Percentiles rank a stretch among this genome's conserved stretches.
Evolutionary conservation across 805 yeast genomes (phyloP).

Genomic region (Isabelozyma heimii): DNA sequence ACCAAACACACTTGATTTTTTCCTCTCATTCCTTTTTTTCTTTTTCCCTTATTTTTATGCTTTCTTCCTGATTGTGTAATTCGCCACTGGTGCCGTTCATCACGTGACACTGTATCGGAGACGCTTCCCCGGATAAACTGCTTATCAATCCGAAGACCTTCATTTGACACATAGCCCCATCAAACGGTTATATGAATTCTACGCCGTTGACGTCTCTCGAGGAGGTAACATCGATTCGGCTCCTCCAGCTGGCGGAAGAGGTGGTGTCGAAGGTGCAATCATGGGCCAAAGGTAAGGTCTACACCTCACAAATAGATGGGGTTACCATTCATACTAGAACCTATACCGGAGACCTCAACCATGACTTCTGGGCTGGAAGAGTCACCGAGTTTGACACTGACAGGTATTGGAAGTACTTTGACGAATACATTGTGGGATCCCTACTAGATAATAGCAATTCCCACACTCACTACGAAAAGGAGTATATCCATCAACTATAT

Average conservation of each 20-base stretch:
- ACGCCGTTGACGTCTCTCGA: background rate
- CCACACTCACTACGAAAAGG: slow-evolving; percentile 35
- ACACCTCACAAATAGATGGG: too few species aligned
- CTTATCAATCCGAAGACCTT: background rate
- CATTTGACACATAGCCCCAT: background rate
- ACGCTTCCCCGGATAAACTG: too few species aligned
- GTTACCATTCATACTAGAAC: background rate
- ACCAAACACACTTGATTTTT: too few species aligned
- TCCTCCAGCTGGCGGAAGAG: background rate
- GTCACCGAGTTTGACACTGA: background rate
- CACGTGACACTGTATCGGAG: background rate
- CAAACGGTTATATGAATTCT: background rate
- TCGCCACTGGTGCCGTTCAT: background rate
- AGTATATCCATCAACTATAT: slow-evolving; percentile 32
- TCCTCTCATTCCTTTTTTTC: background rate
- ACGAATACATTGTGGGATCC: background rate
- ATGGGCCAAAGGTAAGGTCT: too few species aligned
- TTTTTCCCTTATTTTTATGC: background rate
- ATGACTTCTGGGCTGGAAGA: slow-evolving; percentile 1
- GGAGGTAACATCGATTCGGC: background rate
- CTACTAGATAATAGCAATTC: slow-evolving; percentile 10
- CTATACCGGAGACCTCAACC: background rate
- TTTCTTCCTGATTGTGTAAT: background rate
- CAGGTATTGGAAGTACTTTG: background rate
- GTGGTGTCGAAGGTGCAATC: background rate